phyloP scores from a whole-genome alignment of 2,329 filamentous ascomycete genomes.

The Aspergillus sp. region DNA sequence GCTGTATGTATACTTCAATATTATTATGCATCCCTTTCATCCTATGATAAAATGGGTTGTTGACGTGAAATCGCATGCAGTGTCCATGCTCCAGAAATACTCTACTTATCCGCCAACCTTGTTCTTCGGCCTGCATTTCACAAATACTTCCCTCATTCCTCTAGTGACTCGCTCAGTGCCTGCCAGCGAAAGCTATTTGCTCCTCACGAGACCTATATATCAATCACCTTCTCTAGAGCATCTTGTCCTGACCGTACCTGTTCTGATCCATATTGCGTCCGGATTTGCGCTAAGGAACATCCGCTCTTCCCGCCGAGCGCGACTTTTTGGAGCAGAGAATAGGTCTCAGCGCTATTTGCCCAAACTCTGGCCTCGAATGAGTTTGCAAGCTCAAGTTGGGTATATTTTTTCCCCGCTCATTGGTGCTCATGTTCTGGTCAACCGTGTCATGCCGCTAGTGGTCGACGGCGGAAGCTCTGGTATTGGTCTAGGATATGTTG shows the following conservation, averaged over 20 bases:
- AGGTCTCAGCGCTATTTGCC: conserved; percentile 42
- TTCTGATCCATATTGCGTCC: conserved; percentile 70
- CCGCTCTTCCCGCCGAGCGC: conserved; percentile 65
- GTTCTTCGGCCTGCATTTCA: conserved; percentile 71
- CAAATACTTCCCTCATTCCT: conserved; percentile 78
- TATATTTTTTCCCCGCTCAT: conserved; percentile 65
- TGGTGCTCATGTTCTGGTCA: conserved; percentile 67
- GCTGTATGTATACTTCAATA: conserved; percentile 51
- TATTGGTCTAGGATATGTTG: conserved; percentile 75
- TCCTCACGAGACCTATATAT: conserved; percentile 88
- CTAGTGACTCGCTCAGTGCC: conserved; percentile 67
- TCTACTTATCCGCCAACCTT: conserved; percentile 78
- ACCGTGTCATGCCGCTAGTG: conserved; percentile 68
- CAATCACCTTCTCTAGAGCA: conserved; percentile 78
- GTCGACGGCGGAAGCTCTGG: conserved; percentile 83
- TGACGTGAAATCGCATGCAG: conserved; percentile 34
- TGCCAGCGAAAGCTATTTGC: conserved; percentile 75
- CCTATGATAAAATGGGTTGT: too few species aligned
- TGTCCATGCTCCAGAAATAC: conserved; percentile 77
- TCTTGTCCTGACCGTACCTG: conserved; percentile 69
- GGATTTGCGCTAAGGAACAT: conserved; percentile 74
- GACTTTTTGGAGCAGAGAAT: conserved; percentile 69
- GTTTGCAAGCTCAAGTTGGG: conserved; percentile 66
- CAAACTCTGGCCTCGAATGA: conserved; percentile 65
- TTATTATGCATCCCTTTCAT: conserved; percentile 1